Base-by-base conservation (phyloP, 768 basidiomycete species). In the Lactifluus subvellereus region DNA sequence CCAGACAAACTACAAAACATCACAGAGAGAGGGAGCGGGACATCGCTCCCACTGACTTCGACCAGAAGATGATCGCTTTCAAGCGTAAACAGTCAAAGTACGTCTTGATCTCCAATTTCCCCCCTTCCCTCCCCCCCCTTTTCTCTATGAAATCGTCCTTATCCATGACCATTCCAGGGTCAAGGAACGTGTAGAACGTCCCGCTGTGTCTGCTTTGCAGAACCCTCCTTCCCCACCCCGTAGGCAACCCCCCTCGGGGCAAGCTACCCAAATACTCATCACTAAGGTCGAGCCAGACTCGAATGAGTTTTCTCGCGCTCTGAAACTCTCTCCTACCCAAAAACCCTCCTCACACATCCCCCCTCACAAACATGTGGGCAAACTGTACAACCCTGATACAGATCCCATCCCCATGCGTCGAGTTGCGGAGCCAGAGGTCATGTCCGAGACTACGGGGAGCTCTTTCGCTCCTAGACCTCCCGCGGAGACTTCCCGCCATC, bases 381-480 rank as follows among this genome's bases (percentile, higher is more conserved):
- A 86, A 67, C 80, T 92, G 0, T 93, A 78, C 74, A 88, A 92
- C 69, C 90, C 89, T 0, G 79, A 88, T 61, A 77, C 82, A 0
- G 88, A 91, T 69, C 81, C 84, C 10, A 79, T 87, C 30, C 86
- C 54, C 14, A 77, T 81, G 71, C 78, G 84, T 13, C 79, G 80
- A 37, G 82, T 81, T 0, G 73, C 80, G n/a, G 88, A 93, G 66
- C 82, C 85, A 4, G 89, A 91, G 58, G 66, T 76, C 14, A 80
- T 81, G 67, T 85, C 86, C 0, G 89, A 90, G 59, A 76, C 77
- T 22, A 78, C 77, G 6, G 75, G 80, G 56, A 81, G 77, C 68
- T 84, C 85, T 0, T 79, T 83, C 68, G 74, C 74, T 13, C 76
- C 76, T 16, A 74, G 75, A 38, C 67, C 74, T 11, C 71, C 73